Evolutionary conservation across 495 filamentous ascomycete species (phyloP), one percentile per base, ranked within the genome.

Genomic region (Aspergillus cavernicola): DNA sequence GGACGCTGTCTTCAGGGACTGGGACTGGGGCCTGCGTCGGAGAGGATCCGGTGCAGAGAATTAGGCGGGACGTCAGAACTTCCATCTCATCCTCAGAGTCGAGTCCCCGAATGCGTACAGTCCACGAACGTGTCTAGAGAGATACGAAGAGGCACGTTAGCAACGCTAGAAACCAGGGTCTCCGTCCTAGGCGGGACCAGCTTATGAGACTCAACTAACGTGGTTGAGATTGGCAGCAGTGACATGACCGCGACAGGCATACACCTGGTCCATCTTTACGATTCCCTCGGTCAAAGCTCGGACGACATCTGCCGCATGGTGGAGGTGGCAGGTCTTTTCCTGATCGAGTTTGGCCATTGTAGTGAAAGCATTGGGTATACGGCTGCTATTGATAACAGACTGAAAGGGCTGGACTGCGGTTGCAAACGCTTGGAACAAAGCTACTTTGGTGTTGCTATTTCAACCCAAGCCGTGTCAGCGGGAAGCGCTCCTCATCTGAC

Each of bases 1-100:
- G 60, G 47, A 71, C 63, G 23, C 58, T 33, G 18, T 64, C 62
- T 22, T 62, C 62, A 6, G 56, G 53, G 18, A 71, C 56, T 0
- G 74, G 72, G 16, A 74, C 51, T 1, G 80, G 71, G 1, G 74
- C 56, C 11, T 67, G 55, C 16, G 70, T 77, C 12, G 82, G 82
- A 37, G 67, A 68, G 3, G 79, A 72, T 47, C 82, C 82, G 10
- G 82, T 85, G 68, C 81, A 84, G 51, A 84, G 74, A 35, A 83
- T 75, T 11, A 85, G 60, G 22, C 74, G 64, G 11, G 69, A 53
- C 3, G 72, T 68, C 15, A 66, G 50, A 15, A 75, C 59, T 40
- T 72, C 64, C 8, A 73, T 49, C 6, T 72, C 66, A 16, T 66
- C 55, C 8, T 44, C 31, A 4, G 64, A 61, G 29, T 66, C 64